Conservation (phyloP, 169 alveolate species). For the Eimeria falciformis region DNA sequence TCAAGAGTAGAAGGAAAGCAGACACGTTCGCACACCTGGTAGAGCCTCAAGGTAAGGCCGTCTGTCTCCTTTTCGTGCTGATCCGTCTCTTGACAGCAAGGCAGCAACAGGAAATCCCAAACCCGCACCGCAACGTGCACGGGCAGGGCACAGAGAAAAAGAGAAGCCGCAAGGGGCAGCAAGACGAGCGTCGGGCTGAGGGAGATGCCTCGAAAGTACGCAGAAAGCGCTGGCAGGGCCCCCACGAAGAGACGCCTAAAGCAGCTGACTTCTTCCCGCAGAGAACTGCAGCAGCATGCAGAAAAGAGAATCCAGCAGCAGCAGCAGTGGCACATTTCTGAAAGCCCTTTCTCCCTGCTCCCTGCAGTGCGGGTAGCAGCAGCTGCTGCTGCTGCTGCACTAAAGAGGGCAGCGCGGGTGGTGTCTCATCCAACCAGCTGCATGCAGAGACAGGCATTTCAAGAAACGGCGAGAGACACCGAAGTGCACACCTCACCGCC, state of each 20-base stretch:
- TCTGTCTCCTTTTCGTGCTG: not conserved
- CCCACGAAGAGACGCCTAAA: conserved; percentile 1
- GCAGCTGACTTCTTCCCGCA: not conserved
- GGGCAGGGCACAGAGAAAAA: not conserved
- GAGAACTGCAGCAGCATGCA: conserved; percentile 3
- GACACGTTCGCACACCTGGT: not conserved
- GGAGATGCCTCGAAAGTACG: not conserved
- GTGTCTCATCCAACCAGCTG: too few species aligned
- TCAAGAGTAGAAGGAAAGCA: too few species aligned
- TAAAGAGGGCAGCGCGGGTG: too few species aligned
- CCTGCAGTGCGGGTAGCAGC: too few species aligned
- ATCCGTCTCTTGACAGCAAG: not conserved
- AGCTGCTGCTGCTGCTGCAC: too few species aligned
- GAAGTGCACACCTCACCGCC: not conserved
- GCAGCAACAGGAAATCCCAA: conserved; percentile 20
- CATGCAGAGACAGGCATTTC: not conserved
- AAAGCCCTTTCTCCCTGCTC: too few species aligned
- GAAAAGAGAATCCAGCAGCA: too few species aligned
- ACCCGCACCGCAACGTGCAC: conserved; percentile 19
- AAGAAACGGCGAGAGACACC: not conserved
- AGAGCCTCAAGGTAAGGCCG: not conserved
- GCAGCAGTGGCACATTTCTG: too few species aligned
- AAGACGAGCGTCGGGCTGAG: conserved; percentile 1
- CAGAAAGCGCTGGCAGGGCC: conserved; percentile 12
- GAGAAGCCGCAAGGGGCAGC: conserved; percentile 3